Evolutionary conservation across 1,284 basidiomycete species (phyloP), one percentile per base, ranked within the genome.

Genomic region (Golubevia pallescens): DNA sequence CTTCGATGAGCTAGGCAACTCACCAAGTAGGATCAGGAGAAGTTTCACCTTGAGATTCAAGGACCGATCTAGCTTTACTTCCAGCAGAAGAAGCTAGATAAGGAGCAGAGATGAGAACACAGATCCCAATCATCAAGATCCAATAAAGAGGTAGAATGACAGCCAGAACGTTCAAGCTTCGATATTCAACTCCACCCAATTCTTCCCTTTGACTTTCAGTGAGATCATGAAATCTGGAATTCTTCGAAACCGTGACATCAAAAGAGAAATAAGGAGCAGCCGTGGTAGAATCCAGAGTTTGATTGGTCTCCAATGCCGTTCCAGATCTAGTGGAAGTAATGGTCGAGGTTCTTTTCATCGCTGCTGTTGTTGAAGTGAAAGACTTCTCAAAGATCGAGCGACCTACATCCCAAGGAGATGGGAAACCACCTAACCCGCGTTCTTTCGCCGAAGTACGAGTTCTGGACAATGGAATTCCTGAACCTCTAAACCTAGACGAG

Each of bases 181-280:
- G 71, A 57, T 85, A 85, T 62, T 85, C 83, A 57, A 85, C 81
- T 21, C 83, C 83, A 4, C 81, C 80, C 2, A 84, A 69, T 67
- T 84, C 83, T 21, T 80, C 72, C 7, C 81, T 65, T 69, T 85
- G 83, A 2, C 75, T 69, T 56, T 75, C 74, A 7, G 79, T 85
- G 10, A 85, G 68, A 14, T 71, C 66, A 55, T 72, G 71, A 63
- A 85, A 82, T 55, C 73, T 70, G 54, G 81, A 84, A 65, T 85
- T 85, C 61, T 80, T 72, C 7, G 78, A 70, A 10, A 85, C 83
- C 13, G 69, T 74, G 2, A 76, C 83, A 57, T 85, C 81, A 57
- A 85, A 85, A 23, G 78, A 71, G 14, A 85, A 73, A 62, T 85
- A 85, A 1, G 81, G 81, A 19, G 80, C 80, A 10, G 69, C 24